These are phyloP conservation scores for Jasminum sambac DNA, from an alignment of 257 asterid species.

Conservation along the genomic window DNA sequence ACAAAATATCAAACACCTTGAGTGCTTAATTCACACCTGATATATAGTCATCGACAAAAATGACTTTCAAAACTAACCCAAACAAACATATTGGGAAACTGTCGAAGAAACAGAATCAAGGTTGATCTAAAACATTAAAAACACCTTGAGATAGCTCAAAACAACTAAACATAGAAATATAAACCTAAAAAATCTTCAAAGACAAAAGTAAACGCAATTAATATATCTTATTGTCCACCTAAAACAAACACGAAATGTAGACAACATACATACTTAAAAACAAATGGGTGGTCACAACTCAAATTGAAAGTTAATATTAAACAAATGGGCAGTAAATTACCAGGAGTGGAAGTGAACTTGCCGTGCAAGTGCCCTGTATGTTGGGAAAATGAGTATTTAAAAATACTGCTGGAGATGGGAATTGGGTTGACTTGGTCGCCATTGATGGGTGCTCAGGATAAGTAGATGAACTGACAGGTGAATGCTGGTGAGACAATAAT, in stretches of 20 bases:
- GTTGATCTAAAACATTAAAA: background rate
- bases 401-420: background rate
- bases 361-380: conserved; percentile 7
- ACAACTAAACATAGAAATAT: conserved; percentile 10
- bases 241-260: background rate
- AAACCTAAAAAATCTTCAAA: background rate
- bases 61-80: conserved; percentile 8
- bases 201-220: background rate
- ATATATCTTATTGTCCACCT: background rate
- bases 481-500: conserved; percentile 3
- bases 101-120: background rate
- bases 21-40: conserved; percentile 31
- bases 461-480: background rate
- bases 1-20: conserved; percentile 27
- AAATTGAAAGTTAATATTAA: background rate
- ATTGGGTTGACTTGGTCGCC: conserved; percentile 31
- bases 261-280: background rate
- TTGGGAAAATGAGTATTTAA: background rate
- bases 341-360: conserved; percentile 1
- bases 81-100: background rate
- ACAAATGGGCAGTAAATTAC: background rate
- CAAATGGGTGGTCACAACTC: background rate
- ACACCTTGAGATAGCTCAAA: conserved; percentile 7
- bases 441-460: conserved; percentile 12
- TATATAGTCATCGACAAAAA: conserved; percentile 8